phyloP scores from a whole-genome alignment of 2,329 filamentous ascomycete species.

The Endocalyx cinctus region DNA sequence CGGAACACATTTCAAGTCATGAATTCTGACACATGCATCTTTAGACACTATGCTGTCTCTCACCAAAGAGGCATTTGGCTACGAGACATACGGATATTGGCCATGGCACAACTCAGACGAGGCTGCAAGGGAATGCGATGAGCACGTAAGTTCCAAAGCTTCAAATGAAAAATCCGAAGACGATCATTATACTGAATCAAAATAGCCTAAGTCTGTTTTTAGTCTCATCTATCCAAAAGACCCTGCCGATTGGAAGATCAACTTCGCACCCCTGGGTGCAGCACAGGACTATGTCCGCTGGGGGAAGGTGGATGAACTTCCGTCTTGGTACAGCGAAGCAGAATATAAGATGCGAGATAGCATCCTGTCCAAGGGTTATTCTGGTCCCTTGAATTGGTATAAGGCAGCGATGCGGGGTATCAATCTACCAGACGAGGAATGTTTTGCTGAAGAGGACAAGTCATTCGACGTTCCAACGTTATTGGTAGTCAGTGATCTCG shows the following conservation, averaged over 20 bases:
- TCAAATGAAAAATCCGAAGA: not conserved
- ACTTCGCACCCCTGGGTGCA: constrained; percentile 4
- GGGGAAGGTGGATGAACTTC: constrained; percentile 2
- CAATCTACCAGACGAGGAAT: constrained; percentile 4
- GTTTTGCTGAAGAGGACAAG: constrained; percentile 2
- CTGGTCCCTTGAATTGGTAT: constrained; percentile 7
- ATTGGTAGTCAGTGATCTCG: constrained; percentile 5
- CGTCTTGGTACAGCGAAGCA: constrained; percentile 5
- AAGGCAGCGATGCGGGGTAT: constrained; percentile 6
- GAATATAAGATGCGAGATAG: constrained; percentile 6
- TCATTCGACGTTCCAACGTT: constrained; percentile 4
- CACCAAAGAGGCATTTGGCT: constrained; percentile 5
- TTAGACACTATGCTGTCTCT: constrained; percentile 1
- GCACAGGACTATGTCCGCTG: constrained; percentile 2
- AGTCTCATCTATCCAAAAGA: constrained; percentile 7
- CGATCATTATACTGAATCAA: not conserved
- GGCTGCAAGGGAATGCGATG: constrained; percentile 7
- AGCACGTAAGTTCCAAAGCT: constrained; percentile 4
- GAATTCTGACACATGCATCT: constrained; percentile 1
- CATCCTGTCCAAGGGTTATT: constrained; percentile 5
- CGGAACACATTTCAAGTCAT: not conserved
- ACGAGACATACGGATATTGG: constrained; percentile 9
- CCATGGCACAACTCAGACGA: constrained; percentile 8
- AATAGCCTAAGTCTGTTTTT: constrained; percentile 7
- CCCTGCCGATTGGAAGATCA: constrained; percentile 5